phyloP scores from a whole-genome alignment of 1,139 yeast species.

The Kurtzmaniella quercitrusa region DNA sequence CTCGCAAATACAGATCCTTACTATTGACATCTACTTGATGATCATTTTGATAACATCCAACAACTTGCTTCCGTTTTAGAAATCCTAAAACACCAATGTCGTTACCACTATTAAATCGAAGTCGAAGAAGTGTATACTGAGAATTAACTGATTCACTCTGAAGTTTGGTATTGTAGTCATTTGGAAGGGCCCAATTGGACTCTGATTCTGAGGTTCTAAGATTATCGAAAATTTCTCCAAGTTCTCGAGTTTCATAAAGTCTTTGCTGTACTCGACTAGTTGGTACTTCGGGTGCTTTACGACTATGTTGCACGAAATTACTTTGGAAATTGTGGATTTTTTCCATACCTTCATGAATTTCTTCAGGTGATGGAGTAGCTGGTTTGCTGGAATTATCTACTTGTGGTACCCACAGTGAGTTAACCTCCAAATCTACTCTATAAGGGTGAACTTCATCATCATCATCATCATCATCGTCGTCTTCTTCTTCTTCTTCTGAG shows the following conservation, averaged over 20 bases:
- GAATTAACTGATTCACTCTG: constrained; percentile 37
- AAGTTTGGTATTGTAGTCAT: constrained; percentile 24
- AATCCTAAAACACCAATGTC: constrained; percentile 19
- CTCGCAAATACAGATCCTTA: constrained; percentile 5
- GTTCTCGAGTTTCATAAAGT: constrained; percentile 32
- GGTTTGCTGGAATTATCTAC: constrained; percentile 6
- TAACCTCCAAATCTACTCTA: constrained; percentile 5
- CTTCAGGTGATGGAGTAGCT: constrained; percentile 3
- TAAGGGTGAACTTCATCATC: constrained; percentile 4
- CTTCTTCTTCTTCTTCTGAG: constrained; percentile 10
- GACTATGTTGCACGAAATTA: constrained; percentile 23
- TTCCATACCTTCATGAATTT: constrained; percentile 21
- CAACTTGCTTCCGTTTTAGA: constrained; percentile 9
- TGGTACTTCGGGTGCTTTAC: constrained; percentile 1
- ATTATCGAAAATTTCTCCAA: constrained; percentile 11
- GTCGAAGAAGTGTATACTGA: constrained; percentile 36
- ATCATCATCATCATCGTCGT: constrained; percentile 3
- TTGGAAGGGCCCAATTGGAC: constrained; percentile 6
- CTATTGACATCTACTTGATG: constrained; percentile 1
- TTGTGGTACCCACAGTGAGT: constrained; percentile 5
- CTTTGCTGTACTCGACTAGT: constrained; percentile 33
- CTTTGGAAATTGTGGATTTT: constrained; percentile 33
- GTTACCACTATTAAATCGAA: constrained; percentile 27
- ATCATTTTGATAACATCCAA: neutral
- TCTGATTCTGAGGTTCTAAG: neutral